Evolutionary conservation across 148 eudicot genomes (phyloP).

Genomic region (Rhododendron griersonianum): DNA sequence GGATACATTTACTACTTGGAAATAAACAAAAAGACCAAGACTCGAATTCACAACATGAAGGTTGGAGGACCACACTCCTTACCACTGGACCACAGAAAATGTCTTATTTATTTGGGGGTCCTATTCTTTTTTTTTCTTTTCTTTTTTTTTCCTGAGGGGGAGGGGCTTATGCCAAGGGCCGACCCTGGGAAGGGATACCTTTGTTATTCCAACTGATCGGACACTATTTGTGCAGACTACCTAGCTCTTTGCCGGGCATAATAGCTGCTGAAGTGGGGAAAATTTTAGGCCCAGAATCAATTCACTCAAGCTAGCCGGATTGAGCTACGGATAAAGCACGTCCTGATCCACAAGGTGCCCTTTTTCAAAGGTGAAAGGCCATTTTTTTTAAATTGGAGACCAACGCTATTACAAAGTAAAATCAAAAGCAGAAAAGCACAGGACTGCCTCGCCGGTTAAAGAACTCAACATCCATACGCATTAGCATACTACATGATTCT

Average conservation of each 20-base stretch:
- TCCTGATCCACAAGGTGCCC: background rate
- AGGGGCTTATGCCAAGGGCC: too few relatives aligned
- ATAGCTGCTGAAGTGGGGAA: background rate
- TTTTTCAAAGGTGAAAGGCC: background rate
- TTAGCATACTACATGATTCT: background rate
- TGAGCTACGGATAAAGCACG: background rate
- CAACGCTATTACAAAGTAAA: background rate
- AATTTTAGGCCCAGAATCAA: background rate
- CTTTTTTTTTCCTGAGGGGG: too few relatives aligned
- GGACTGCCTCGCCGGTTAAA: background rate
- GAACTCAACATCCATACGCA: background rate
- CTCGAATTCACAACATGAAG: too few relatives aligned
- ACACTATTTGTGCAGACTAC: background rate
- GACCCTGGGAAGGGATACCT: background rate
- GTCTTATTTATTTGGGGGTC: too few relatives aligned
- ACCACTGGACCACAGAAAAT: too few relatives aligned
- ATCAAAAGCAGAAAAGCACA: background rate
- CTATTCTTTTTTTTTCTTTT: too few relatives aligned
- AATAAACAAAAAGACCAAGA: too few relatives aligned
- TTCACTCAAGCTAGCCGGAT: background rate
- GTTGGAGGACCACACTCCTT: too few relatives aligned
- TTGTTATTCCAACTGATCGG: background rate
- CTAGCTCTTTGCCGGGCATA: background rate
- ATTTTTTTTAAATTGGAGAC: background rate
- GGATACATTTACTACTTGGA: too few relatives aligned